A percentile compares a stretch with the other conserved stretches of the same genome.
Evolutionary conservation across 2,329 filamentous ascomycete genomes (phyloP).

Genomic region (Ceratocystis alfenasii): DNA sequence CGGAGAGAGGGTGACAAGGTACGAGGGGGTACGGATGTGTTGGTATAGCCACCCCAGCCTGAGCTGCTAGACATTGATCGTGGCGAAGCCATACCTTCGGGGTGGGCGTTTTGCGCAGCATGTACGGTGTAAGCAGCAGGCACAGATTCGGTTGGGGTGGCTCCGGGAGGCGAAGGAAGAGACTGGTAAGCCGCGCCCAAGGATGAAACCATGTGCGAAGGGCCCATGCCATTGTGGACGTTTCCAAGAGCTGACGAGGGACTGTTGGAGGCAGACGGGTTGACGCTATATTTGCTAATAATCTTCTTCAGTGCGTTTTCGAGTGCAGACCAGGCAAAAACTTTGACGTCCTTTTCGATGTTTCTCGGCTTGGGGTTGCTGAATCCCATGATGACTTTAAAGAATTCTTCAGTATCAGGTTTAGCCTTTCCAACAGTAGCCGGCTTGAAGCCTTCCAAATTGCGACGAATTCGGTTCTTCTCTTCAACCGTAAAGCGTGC

Average conservation of each 20-base stretch:
- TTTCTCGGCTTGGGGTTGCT: conserved; percentile 90
- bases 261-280: conserved; percentile 33
- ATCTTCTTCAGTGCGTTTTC: conserved; percentile 88
- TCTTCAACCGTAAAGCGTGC: conserved; percentile 88
- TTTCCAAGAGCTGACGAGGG: conserved; percentile 26
- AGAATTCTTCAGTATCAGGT: conserved; percentile 86
- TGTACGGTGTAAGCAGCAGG: conserved; percentile 29
- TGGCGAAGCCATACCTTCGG: conserved; percentile 42
- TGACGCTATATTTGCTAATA: conserved; percentile 81
- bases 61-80: conserved; percentile 40
- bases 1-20: conserved; percentile 36
- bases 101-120: conserved; percentile 32
- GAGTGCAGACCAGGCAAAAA: conserved; percentile 92
- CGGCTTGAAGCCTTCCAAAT: conserved; percentile 87
- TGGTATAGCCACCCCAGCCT: conserved; percentile 39
- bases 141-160: conserved; percentile 30
- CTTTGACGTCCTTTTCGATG: conserved; percentile 98
- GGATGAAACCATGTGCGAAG: conserved; percentile 33
- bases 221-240: not conserved
- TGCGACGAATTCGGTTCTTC: conserved; percentile 94
- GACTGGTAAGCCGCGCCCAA: conserved; percentile 33
- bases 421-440: conserved; percentile 89
- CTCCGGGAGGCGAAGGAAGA: conserved; percentile 37
- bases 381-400: conserved; percentile 98
- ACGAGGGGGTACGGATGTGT: conserved; percentile 30